Percentiles rank a stretch among this genome's conserved stretches.
These are phyloP conservation scores for Salix caprea DNA, from an alignment of 345 rosid species.

Conservation along the genomic window DNA sequence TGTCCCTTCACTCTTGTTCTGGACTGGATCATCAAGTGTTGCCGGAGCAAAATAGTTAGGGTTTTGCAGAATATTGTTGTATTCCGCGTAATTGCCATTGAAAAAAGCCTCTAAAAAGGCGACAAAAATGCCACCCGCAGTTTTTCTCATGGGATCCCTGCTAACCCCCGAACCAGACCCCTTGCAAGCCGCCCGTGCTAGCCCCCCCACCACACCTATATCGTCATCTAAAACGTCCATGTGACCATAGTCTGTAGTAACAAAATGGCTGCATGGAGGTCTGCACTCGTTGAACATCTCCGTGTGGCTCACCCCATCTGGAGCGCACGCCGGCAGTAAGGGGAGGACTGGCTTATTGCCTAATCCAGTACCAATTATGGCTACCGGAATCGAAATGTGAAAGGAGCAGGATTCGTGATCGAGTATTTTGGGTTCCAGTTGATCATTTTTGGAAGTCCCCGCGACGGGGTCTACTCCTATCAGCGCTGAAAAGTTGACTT, in stretches of 20 bases:
- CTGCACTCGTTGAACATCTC: conserved; percentile 32
- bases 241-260: conserved; percentile 34
- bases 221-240: conserved; percentile 39
- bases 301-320: conserved; percentile 25
- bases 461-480: conserved; percentile 39
- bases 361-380: conserved; percentile 33
- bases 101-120: conserved; percentile 33
- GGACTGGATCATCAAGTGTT: conserved; percentile 8
- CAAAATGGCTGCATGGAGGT: conserved; percentile 35
- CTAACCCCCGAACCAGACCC: conserved; percentile 2
- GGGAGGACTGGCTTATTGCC: conserved; percentile 4
- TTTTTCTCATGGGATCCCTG: conserved; percentile 29
- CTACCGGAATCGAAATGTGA: conserved; percentile 22
- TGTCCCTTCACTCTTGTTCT: background rate
- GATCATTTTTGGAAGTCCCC: background rate
- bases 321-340: conserved; percentile 22
- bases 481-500: conserved; percentile 14
- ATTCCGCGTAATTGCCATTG: conserved; percentile 11
- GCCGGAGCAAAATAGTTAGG: conserved; percentile 27
- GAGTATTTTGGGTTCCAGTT: conserved; percentile 23
- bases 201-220: background rate
- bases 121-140: conserved; percentile 34
- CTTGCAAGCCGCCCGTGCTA: background rate
- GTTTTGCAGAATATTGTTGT: conserved; percentile 10
- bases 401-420: conserved; percentile 16